A percentile compares a stretch with the other conserved stretches of the same genome.
phyloP scores from a whole-genome alignment of 2,329 filamentous ascomycete genomes.

The Tolypocladium tropicale region DNA sequence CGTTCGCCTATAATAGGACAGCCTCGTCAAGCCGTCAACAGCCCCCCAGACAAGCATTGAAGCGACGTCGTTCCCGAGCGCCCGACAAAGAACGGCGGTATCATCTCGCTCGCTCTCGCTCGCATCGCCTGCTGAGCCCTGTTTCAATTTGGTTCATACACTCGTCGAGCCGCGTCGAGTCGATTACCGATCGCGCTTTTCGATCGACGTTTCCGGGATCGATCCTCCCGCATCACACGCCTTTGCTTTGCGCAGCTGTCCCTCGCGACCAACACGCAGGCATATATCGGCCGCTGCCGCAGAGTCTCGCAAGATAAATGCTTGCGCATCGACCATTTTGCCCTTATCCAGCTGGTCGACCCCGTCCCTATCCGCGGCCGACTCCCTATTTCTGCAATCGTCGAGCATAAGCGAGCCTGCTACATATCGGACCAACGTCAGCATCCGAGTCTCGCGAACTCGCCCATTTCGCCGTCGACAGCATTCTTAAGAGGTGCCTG shows the following conservation, averaged over 20 bases:
- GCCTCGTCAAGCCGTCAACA: neutral
- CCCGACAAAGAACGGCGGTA: neutral
- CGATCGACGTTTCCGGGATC: too few relatives aligned
- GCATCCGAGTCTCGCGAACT: neutral
- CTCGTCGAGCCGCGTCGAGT: neutral
- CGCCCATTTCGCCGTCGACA: neutral
- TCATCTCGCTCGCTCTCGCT: neutral
- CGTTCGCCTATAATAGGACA: neutral
- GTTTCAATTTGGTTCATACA: neutral
- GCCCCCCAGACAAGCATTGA: neutral
- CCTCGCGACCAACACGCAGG: neutral
- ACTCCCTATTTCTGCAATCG: neutral
- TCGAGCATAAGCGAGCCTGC: constrained; percentile 1
- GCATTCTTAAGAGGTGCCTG: neutral
- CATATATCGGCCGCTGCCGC: neutral
- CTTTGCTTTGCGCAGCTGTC: neutral
- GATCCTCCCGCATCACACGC: neutral
- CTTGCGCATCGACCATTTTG: neutral
- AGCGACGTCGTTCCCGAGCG: neutral
- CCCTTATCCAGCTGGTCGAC: neutral
- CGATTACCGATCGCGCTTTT: neutral
- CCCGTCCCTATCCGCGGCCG: neutral
- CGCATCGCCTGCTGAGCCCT: neutral
- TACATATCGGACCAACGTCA: neutral
- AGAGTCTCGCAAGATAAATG: constrained; percentile 1